Evolutionary conservation across 768 basidiomycete genomes (phyloP), one percentile per base, ranked within the genome.

Genomic region (Kwoniella dendrophila): DNA sequence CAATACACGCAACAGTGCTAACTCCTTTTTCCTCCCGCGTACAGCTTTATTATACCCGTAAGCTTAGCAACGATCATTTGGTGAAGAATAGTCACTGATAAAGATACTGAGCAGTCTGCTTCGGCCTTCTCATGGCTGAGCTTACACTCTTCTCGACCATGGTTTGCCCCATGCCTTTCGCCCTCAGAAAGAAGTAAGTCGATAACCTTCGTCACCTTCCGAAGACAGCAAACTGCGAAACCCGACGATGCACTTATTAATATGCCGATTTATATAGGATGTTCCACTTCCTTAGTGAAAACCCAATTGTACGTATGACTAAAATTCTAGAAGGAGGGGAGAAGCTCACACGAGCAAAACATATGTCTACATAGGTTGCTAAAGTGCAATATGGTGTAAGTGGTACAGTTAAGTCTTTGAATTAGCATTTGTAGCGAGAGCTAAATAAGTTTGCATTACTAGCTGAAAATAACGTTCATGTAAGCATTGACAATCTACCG

Each of bases 381-480:
- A 94, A 93, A 71, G 68, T 95, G 60, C 90, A 92, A 6, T 96
- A 96, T 76, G 92, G 83, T 10, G 75, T 78, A 56, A 50, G 76
- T 68, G n/a, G n/a, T n/a, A n/a, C n/a, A n/a, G n/a, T n/a, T n/a
- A n/a, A n/a, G n/a, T n/a, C n/a, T n/a, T n/a, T n/a, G n/a, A n/a
- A n/a, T n/a, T n/a, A n/a, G n/a, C n/a, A n/a, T n/a, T n/a, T n/a
- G n/a, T n/a, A n/a, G n/a, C n/a, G n/a, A n/a, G n/a, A n/a, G n/a
- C n/a, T n/a, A n/a, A n/a, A n/a, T n/a, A n/a, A n/a, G n/a, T n/a
- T n/a, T n/a, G n/a, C n/a, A n/a, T n/a, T n/a, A n/a, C n/a, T 55
- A 78, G 22, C 83, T 96, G 73, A 95, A 95, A 79, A 95, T 96
- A 63, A 88, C 90, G 8, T 96, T 95, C 83, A 93, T 96, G 90